A percentile compares a stretch with the other conserved stretches of the same genome.
phyloP scores from a whole-genome alignment of 768 basidiomycete genomes.

The Macrocybe gigantea region DNA sequence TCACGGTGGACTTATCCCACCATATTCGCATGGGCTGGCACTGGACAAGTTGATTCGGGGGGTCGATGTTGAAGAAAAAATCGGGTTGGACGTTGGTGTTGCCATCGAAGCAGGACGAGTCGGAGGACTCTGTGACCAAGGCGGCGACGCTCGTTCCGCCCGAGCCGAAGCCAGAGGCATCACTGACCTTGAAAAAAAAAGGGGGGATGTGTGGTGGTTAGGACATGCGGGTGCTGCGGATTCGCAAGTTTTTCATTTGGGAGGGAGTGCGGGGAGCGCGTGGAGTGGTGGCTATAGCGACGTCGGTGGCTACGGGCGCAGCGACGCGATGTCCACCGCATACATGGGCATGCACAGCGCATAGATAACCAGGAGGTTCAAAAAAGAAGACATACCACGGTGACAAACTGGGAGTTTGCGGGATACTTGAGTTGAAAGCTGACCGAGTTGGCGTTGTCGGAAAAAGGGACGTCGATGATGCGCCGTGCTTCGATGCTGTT shows the following conservation, averaged over 20 bases:
- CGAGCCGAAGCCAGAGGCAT: slow-evolving; percentile 54
- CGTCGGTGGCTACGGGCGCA: no score
- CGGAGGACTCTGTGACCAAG: slow-evolving; percentile 42
- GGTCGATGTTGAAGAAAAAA: slow-evolving; percentile 58
- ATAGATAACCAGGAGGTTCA: background rate
- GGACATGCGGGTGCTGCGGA: no score
- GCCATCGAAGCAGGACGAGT: slow-evolving; percentile 57
- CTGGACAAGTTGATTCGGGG: slow-evolving; percentile 59
- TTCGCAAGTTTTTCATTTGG: no score
- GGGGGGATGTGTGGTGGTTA: background rate
- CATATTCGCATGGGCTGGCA: slow-evolving; percentile 59
- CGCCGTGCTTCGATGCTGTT: slow-evolving; percentile 60
- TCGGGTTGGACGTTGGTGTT: slow-evolving; percentile 38
- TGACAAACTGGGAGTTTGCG: slow-evolving; percentile 64
- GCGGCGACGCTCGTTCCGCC: slow-evolving; percentile 73
- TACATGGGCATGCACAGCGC: no score
- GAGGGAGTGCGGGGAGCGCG: no score
- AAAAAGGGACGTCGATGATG: slow-evolving; percentile 52
- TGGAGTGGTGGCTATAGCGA: no score
- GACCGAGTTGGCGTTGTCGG: slow-evolving; percentile 29
- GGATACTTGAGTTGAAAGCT: slow-evolving; percentile 62
- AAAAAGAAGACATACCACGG: slow-evolving; percentile 51
- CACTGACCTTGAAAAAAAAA: slow-evolving; percentile 42
- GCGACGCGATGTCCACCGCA: no score
- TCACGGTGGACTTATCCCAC: slow-evolving; percentile 49